phyloP scores from a whole-genome alignment of 495 filamentous ascomycete genomes.

The Penicillium salamii region DNA sequence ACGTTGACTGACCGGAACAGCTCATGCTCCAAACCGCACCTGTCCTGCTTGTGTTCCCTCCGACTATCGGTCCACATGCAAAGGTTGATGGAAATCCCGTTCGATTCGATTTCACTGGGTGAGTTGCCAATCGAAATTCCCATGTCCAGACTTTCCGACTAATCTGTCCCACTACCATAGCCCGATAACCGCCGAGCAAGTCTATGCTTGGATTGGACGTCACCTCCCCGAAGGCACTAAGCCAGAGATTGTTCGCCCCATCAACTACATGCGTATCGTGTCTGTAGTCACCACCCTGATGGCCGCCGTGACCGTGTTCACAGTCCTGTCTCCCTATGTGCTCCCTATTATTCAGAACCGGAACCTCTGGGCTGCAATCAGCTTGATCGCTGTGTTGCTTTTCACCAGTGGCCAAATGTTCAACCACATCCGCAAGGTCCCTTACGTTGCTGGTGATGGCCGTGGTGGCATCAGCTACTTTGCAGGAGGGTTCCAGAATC shows the following conservation, averaged over 20 bases:
- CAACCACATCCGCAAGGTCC: constrained; percentile 95
- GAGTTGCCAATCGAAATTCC: constrained; percentile 24
- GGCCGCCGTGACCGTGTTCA: constrained; percentile 62
- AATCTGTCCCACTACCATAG: constrained; percentile 39
- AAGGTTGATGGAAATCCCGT: constrained; percentile 64
- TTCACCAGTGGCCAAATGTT: constrained; percentile 99
- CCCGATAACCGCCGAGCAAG: constrained; percentile 68
- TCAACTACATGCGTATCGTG: constrained; percentile 80
- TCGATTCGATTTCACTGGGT: constrained; percentile 89
- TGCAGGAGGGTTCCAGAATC: constrained; percentile 89
- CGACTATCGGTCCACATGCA: constrained; percentile 76
- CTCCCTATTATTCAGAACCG: constrained; percentile 86
- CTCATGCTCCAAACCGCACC: constrained; percentile 94
- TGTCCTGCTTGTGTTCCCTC: constrained; percentile 82
- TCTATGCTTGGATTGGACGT: constrained; percentile 74
- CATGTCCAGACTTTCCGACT: background rate
- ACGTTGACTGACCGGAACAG: constrained; percentile 41
- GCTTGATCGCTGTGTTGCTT: constrained; percentile 83
- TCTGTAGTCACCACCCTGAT: constrained; percentile 63
- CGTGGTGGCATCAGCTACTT: constrained; percentile 87
- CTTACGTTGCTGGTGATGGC: constrained; percentile 89
- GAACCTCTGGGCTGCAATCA: constrained; percentile 90
- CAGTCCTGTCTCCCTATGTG: constrained; percentile 77
- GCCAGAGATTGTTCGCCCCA: constrained; percentile 72
- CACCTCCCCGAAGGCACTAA: constrained; percentile 74